phyloP scores from a whole-genome alignment of 345 rosid genomes.

The Eucalyptus albens region DNA sequence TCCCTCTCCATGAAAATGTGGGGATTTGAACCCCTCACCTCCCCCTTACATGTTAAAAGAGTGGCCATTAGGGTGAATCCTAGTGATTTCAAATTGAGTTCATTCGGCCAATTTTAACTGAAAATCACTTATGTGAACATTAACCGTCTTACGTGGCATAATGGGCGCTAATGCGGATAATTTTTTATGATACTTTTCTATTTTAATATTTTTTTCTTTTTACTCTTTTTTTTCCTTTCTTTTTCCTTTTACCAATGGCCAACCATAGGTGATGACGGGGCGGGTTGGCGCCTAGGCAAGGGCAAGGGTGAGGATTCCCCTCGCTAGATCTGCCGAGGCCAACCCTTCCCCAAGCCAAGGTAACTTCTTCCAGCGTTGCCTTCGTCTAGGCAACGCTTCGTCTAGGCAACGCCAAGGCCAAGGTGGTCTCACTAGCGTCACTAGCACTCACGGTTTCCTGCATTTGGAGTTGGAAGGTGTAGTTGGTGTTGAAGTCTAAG shows the following conservation, averaged over 20 bases:
- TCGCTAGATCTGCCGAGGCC: background rate
- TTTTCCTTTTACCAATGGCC: too few relatives aligned
- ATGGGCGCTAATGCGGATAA: fast-evolving
- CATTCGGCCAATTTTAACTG: fast-evolving
- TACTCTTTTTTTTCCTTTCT: too few relatives aligned
- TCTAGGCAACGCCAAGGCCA: background rate
- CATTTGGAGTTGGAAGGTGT: background rate
- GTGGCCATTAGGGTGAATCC: too few relatives aligned
- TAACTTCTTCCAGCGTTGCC: background rate
- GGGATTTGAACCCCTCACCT: too few relatives aligned
- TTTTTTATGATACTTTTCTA: too few relatives aligned
- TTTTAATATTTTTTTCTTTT: too few relatives aligned
- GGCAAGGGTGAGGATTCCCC: background rate
- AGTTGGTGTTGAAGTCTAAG: background rate
- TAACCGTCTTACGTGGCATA: too few relatives aligned
- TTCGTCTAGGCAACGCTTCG: background rate
- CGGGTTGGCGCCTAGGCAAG: background rate
- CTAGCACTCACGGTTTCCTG: background rate
- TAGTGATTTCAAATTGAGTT: too few relatives aligned
- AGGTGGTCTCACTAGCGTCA: background rate
- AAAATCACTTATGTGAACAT: too few relatives aligned
- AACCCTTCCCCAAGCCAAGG: background rate
- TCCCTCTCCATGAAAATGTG: too few relatives aligned
- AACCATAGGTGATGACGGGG: background rate
- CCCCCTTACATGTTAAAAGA: too few relatives aligned